A percentile compares a stretch with the other conserved stretches of the same genome.
These are phyloP conservation scores for Yamadazyma membranifaciens DNA, from an alignment of 1,139 yeast species.

Conservation along the genomic window DNA sequence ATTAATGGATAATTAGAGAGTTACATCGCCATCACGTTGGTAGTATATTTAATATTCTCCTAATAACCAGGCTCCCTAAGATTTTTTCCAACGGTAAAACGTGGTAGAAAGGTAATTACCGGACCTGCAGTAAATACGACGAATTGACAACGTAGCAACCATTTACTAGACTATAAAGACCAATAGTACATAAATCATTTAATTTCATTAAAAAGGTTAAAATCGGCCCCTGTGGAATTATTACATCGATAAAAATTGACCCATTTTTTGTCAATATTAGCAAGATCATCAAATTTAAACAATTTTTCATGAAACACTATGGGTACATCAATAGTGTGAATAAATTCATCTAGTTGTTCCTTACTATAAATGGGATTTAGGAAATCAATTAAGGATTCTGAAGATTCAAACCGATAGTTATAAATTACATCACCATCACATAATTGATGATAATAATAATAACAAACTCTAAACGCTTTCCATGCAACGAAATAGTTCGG, in stretches of 20 bases:
- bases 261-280: slow-evolving; percentile 5
- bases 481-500: slow-evolving; percentile 5
- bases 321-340: background rate
- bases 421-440: background rate
- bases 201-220: slow-evolving; percentile 3
- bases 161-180: no score
- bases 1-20: no score
- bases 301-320: background rate
- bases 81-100: no score
- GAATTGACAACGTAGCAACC: no score
- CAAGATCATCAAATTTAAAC: background rate
- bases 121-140: no score
- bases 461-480: slow-evolving; percentile 4
- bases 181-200: background rate
- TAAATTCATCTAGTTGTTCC: background rate
- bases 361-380: no score
- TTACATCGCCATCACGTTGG: no score
- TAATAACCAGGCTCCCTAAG: no score
- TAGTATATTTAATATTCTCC: no score
- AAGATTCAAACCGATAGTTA: background rate
- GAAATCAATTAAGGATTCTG: no score
- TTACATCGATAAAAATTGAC: slow-evolving; percentile 5
- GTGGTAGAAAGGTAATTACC: no score
- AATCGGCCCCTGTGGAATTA: background rate
- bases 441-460: slow-evolving; percentile 1